phyloP scores from a whole-genome alignment of 2,329 filamentous ascomycete species.

The Alternaria consortialis region DNA sequence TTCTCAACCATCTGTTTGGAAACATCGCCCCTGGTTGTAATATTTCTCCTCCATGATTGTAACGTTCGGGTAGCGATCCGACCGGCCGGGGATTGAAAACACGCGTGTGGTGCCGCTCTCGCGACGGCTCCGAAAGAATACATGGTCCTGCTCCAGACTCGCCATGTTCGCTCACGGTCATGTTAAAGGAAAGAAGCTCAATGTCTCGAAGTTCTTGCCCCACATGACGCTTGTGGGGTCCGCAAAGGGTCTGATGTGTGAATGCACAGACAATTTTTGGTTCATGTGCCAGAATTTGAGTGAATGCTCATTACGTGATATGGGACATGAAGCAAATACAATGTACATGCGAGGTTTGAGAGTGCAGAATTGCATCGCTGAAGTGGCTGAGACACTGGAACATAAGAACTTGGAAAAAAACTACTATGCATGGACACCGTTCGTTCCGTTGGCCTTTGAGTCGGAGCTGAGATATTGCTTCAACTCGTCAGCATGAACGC shows the following conservation, averaged over 20 bases:
- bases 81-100: constrained; percentile 2
- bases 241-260: constrained; percentile 7
- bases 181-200: constrained; percentile 22
- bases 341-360: not conserved
- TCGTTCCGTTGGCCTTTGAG: constrained; percentile 22
- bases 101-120: constrained; percentile 9
- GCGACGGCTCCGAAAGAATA: constrained; percentile 16
- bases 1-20: constrained; percentile 54
- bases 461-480: constrained; percentile 28
- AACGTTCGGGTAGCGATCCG: constrained; percentile 9
- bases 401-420: not conserved
- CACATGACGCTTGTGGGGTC: constrained; percentile 45
- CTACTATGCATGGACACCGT: constrained; percentile 16
- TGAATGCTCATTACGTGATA: not conserved
- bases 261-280: constrained; percentile 23
- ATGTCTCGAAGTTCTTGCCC: constrained; percentile 24
- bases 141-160: constrained; percentile 23
- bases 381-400: not conserved
- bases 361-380: not conserved
- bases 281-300: not conserved
- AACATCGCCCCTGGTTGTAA: constrained; percentile 52
- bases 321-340: not conserved
- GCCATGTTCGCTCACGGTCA: constrained; percentile 11
- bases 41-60: constrained; percentile 38
- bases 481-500: constrained; percentile 43